phyloP scores from a whole-genome alignment of 495 filamentous ascomycete genomes.

The Xylaria acuta region DNA sequence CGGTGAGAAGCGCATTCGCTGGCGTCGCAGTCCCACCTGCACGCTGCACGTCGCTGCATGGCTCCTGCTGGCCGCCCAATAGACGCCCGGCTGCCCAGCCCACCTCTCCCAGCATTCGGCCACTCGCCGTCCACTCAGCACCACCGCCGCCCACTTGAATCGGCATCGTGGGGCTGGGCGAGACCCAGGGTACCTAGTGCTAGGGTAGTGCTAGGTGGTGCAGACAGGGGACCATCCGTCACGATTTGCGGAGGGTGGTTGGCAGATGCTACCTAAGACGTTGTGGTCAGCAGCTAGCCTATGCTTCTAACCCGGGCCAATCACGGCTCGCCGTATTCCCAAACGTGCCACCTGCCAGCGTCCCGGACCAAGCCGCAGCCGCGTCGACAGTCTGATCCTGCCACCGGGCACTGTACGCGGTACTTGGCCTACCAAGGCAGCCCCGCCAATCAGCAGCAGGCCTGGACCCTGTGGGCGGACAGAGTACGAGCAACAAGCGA shows the following conservation, averaged over 20 bases:
- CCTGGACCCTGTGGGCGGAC: not conserved
- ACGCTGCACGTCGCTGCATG: conserved; percentile 36
- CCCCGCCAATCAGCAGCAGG: not conserved
- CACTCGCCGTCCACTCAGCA: not conserved
- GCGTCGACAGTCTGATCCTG: conserved; percentile 7
- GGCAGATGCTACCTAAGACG: conserved; percentile 15
- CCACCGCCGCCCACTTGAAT: conserved; percentile 9
- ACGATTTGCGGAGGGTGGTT: conserved; percentile 22
- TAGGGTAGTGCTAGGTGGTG: too few relatives aligned
- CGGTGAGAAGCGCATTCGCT: conserved; percentile 45
- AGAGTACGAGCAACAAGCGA: conserved; percentile 15
- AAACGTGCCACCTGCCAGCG: conserved; percentile 22
- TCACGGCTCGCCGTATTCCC: not conserved
- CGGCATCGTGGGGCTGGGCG: conserved; percentile 27
- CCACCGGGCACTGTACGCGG: conserved; percentile 15
- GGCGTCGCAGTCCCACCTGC: conserved; percentile 46
- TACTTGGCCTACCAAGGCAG: not conserved
- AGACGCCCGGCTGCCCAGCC: conserved; percentile 14
- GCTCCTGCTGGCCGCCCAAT: conserved; percentile 34
- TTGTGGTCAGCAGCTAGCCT: conserved; percentile 3
- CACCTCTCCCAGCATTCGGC: conserved; percentile 27
- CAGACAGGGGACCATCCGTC: conserved; percentile 15
- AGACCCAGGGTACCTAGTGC: conserved; percentile 20
- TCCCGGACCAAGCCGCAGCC: conserved; percentile 22
- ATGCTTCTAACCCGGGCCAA: conserved; percentile 1